phyloP scores from a whole-genome alignment of 306 rosid genomes.

The Lathyrus sativus region DNA sequence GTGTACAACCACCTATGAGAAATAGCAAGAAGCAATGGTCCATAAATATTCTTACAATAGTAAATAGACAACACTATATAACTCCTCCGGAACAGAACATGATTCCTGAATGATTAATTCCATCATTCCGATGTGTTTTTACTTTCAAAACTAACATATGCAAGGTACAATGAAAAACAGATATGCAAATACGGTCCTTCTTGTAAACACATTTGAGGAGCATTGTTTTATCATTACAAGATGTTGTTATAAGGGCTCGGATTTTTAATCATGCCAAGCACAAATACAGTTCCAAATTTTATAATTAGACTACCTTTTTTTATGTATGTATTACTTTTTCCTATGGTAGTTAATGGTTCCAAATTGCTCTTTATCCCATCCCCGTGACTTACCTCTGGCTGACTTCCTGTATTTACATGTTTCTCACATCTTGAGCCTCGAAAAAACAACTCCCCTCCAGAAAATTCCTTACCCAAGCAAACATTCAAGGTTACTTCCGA shows the following conservation, averaged over 20 bases:
- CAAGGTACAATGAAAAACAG: conserved; percentile 14
- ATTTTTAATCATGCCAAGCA: conserved; percentile 23
- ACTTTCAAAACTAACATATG: conserved; percentile 30
- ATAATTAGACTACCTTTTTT: conserved; percentile 5
- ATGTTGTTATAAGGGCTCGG: conserved; percentile 12
- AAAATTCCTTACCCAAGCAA: conserved; percentile 65
- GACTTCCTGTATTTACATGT: conserved; percentile 60
- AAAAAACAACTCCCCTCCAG: conserved; percentile 64
- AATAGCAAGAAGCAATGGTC: conserved; percentile 40
- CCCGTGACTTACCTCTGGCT: conserved; percentile 47
- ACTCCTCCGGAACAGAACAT: conserved; percentile 29
- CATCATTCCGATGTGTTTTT: conserved; percentile 28
- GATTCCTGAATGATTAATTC: conserved; percentile 25
- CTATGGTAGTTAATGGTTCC: background rate
- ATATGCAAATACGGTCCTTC: conserved; percentile 4
- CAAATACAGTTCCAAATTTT: conserved; percentile 11
- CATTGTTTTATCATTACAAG: background rate
- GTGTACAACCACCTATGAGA: conserved; percentile 45
- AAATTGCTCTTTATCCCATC: conserved; percentile 19
- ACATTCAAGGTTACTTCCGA: conserved; percentile 64
- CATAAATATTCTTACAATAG: conserved; percentile 35
- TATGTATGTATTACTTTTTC: conserved; percentile 7
- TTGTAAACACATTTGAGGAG: conserved; percentile 17
- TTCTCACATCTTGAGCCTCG: conserved; percentile 61
- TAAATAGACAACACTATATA: conserved; percentile 25